Evolutionary conservation across 2,329 filamentous ascomycete genomes (phyloP).

Genomic region (Trematosphaeria pertusa): DNA sequence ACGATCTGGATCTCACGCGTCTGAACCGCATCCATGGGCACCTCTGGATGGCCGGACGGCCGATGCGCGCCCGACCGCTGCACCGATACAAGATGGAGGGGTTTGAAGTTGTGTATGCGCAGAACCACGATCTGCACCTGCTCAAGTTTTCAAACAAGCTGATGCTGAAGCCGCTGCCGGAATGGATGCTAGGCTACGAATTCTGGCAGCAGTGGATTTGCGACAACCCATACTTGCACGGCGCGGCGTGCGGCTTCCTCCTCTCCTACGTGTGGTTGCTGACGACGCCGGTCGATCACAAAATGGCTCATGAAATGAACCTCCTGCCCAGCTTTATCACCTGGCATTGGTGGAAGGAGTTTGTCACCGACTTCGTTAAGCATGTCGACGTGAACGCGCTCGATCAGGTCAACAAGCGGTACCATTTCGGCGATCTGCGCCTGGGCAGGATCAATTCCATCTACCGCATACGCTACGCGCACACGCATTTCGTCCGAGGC

Average conservation of each 20-base stretch:
- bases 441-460: conserved; percentile 45
- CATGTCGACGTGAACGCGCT: conserved; percentile 40
- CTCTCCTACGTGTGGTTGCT: conserved; percentile 47
- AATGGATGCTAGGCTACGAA: conserved; percentile 35
- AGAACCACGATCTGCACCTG: conserved; percentile 47
- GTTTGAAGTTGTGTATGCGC: conserved; percentile 36
- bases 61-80: conserved; percentile 43
- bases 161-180: conserved; percentile 42
- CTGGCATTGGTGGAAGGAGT: conserved; percentile 45
- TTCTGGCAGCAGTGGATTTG: conserved; percentile 44
- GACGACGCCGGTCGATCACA: conserved; percentile 40
- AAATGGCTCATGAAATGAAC: conserved; percentile 37
- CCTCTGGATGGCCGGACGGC: conserved; percentile 47
- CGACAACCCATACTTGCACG: conserved; percentile 22
- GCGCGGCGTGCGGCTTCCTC: conserved; percentile 40
- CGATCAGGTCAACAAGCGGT: conserved; percentile 46
- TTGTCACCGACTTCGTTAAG: conserved; percentile 33
- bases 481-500: conserved; percentile 46
- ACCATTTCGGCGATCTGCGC: conserved; percentile 44
- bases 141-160: conserved; percentile 42
- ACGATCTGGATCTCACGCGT: conserved; percentile 38
- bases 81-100: conserved; percentile 47
- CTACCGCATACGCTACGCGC: conserved; percentile 41
- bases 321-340: conserved; percentile 39
- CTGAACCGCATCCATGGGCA: conserved; percentile 43